These are phyloP conservation scores for Leishmania tarentolae DNA, from an alignment of 208 protist species.

Conservation along the genomic window DNA sequence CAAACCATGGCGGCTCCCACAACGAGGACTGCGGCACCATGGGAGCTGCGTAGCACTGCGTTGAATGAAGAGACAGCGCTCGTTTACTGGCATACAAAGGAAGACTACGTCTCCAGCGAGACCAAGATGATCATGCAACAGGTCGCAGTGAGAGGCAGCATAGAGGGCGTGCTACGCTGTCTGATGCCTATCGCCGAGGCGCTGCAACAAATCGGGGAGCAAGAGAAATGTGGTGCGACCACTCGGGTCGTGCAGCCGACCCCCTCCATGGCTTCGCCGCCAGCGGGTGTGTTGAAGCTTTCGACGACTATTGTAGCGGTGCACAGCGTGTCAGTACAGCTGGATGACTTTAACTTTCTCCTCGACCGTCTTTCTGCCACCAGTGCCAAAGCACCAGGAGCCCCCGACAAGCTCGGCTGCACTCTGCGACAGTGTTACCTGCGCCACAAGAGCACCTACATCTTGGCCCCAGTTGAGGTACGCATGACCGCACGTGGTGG, in stretches of 20 bases:
- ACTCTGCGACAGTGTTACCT: slow-evolving; percentile 36
- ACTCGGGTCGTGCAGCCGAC: not conserved
- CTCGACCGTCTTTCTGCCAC: slow-evolving; percentile 33
- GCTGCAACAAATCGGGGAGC: slow-evolving; percentile 27
- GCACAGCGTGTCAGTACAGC: slow-evolving; percentile 13
- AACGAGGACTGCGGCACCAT: slow-evolving; percentile 10
- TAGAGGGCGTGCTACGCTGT: slow-evolving; percentile 27
- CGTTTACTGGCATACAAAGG: slow-evolving; percentile 23
- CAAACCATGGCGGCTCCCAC: slow-evolving; percentile 21
- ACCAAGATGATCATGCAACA: slow-evolving; percentile 22
- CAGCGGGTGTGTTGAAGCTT: not conserved
- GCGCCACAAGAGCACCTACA: slow-evolving; percentile 23
- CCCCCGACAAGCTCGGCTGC: slow-evolving; percentile 35
- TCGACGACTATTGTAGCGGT: slow-evolving; percentile 23
- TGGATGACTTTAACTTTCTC: slow-evolving; percentile 24
- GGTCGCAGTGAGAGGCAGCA: slow-evolving; percentile 19
- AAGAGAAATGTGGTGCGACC: slow-evolving; percentile 11
- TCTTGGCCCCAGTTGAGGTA: slow-evolving; percentile 38
- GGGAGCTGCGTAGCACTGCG: slow-evolving; percentile 17
- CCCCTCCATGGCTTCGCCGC: not conserved
- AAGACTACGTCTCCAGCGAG: slow-evolving; percentile 9
- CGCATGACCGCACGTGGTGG: slow-evolving; percentile 29
- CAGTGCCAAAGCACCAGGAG: slow-evolving; percentile 22
- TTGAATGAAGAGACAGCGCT: slow-evolving; percentile 20
- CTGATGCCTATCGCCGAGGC: slow-evolving; percentile 30